Evolutionary conservation across 805 yeast species (phyloP), one percentile per base, ranked within the genome.

Genomic region (Ogataea parapolymorpha): DNA sequence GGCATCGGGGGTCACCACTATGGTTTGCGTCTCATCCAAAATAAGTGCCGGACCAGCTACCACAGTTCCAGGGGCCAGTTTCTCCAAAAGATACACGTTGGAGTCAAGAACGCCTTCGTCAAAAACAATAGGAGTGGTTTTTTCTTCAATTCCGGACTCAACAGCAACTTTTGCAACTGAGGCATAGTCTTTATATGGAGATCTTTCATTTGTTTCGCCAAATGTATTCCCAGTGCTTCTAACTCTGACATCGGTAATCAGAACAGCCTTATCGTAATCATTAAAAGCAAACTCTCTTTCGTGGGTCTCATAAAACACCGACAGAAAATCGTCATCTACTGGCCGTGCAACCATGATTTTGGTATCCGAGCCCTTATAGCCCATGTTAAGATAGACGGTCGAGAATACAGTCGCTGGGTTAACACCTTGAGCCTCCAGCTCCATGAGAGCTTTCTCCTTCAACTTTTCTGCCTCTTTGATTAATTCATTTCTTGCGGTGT

Each of bases 321-420:
- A 50, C n/a, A 59, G 50, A 49, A 72, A 75, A 22, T 66, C 63
- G 5, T 27, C 34, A 8, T 51, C 59, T 9, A 27, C 35, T 33
- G 53, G 58, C 32, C 63, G 61, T 15, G 62, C 62, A 10, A 83
- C 73, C 81, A 85, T 80, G 46, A 87, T 61, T 32, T 81, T 78
- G 3, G 95, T 82, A 54, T 86, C 95, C 17, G 93, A 80, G 7
- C 95, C 95, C 44, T 74, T 76, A 56, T 82, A 87, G 52, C 90
- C 73, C 72, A 86, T 68, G 57, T 87, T 87, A 45, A 86, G 64
- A 51, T 71, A 83, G 25, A 71, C 68, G 5, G 36, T 33, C 32
- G 23, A 39, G 3, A 27, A 24, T 17, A 50, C 36, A 10, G 37
- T 42, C 22, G 4, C 16, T 11, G 29, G 16, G 14, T 31, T 13